Percentiles rank a stretch among this genome's conserved stretches.
Conservation (phyloP, 2,329 filamentous ascomycete genomes). For the Aureobasidium zeae region DNA sequence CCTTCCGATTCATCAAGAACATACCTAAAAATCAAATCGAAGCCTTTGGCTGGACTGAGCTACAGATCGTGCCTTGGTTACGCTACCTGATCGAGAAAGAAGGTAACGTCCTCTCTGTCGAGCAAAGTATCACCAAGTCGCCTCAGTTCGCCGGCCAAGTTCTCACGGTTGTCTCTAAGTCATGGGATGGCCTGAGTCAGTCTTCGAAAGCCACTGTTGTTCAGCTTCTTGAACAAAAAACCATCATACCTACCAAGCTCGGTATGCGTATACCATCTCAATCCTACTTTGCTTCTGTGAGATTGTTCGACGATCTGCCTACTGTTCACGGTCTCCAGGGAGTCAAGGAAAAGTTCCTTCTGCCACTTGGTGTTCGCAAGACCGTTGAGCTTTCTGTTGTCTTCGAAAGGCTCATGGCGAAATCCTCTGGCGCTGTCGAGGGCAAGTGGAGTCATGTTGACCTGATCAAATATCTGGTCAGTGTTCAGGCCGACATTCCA, state of each 20-base stretch:
- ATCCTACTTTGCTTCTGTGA: conserved; percentile 88
- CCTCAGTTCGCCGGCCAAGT: conserved; percentile 68
- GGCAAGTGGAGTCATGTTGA: conserved; percentile 84
- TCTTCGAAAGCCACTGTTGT: conserved; percentile 57
- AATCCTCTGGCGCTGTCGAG: conserved; percentile 41
- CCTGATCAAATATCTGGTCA: conserved; percentile 86
- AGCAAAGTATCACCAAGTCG: conserved; percentile 62
- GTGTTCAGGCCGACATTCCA: conserved; percentile 83
- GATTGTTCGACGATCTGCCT: conserved; percentile 87
- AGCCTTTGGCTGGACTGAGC: conserved; percentile 73
- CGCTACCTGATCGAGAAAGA: conserved; percentile 65
- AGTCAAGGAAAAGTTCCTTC: conserved; percentile 84
- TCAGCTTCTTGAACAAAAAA: conserved; percentile 54
- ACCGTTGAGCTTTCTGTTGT: conserved; percentile 92
- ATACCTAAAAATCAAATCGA: conserved; percentile 61
- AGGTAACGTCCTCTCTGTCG: conserved; percentile 48
- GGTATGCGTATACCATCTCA: conserved; percentile 82
- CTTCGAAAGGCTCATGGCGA: conserved; percentile 71
- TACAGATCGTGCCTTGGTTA: conserved; percentile 81
- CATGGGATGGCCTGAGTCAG: conserved; percentile 71
- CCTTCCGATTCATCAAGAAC: conserved; percentile 68
- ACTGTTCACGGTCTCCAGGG: conserved; percentile 65
- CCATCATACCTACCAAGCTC: conserved; percentile 79
- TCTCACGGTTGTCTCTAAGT: conserved; percentile 72
- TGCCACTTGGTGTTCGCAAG: conserved; percentile 79